Percentiles rank a stretch among this genome's conserved stretches.
Conservation (phyloP, 148 eudicot species). For the Fagopyrum tataricum region DNA sequence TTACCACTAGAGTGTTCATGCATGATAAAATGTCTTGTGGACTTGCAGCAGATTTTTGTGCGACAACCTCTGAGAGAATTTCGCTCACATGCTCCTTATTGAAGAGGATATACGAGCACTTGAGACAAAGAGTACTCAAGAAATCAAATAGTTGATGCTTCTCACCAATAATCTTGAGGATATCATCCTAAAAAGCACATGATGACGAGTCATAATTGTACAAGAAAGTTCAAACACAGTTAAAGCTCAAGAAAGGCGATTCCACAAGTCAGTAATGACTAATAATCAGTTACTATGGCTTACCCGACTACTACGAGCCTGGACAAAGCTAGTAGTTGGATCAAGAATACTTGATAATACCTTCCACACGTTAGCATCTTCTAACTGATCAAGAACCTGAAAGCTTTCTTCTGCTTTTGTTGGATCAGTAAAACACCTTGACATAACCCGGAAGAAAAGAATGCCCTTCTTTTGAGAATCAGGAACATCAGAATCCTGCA, state of each 20-base stretch:
- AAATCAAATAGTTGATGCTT: slow-evolving; percentile 79
- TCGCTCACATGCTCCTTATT: slow-evolving; percentile 92
- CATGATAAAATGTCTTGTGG: slow-evolving; percentile 57
- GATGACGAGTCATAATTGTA: background rate
- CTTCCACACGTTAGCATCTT: slow-evolving; percentile 85
- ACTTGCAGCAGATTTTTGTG: slow-evolving; percentile 52
- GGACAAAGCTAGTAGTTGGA: slow-evolving; percentile 52
- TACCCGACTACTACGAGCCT: slow-evolving; percentile 61
- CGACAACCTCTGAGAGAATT: slow-evolving; percentile 49
- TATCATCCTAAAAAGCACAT: slow-evolving; percentile 55
- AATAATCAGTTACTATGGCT: slow-evolving; percentile 13
- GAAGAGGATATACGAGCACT: slow-evolving; percentile 84
- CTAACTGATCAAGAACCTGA: slow-evolving; percentile 80
- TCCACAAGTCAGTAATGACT: background rate
- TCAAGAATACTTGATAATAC: slow-evolving; percentile 52
- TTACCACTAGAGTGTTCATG: slow-evolving; percentile 93
- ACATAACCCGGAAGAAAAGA: slow-evolving; percentile 68
- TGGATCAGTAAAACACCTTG: slow-evolving; percentile 80
- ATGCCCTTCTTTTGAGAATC: slow-evolving; percentile 64
- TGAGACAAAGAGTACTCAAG: slow-evolving; percentile 60
- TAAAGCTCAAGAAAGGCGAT: background rate
- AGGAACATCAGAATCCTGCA: slow-evolving; percentile 63
- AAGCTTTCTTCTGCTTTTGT: slow-evolving; percentile 72
- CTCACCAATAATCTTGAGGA: slow-evolving; percentile 72
- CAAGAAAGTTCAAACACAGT: background rate